A percentile compares a stretch with the other conserved stretches of the same genome.
phyloP scores from a whole-genome alignment of 257 asterid species.

The Forsythia suspensa region DNA sequence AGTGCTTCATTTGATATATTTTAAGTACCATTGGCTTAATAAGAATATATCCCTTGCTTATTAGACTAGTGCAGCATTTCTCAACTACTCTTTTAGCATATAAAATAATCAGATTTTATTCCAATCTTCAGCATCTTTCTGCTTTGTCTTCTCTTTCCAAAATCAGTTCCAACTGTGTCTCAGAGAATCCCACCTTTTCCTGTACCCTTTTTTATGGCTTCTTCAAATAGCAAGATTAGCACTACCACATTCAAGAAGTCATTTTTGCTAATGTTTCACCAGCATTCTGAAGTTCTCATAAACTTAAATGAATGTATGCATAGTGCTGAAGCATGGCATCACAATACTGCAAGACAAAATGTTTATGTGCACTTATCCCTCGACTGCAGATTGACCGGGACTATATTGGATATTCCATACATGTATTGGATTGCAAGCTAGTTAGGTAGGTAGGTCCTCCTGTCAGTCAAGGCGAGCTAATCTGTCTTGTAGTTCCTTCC shows the following conservation, averaged over 20 bases:
- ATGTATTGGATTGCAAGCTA: background rate
- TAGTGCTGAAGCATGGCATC: background rate
- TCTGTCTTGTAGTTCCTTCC: too few relatives aligned
- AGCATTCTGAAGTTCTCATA: too few relatives aligned
- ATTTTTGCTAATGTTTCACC: background rate
- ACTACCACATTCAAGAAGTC: background rate
- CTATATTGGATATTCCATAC: background rate
- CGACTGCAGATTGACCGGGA: background rate
- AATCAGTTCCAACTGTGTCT: background rate
- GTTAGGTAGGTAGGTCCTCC: too few relatives aligned
- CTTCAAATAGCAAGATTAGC: background rate
- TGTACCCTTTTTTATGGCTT: background rate
- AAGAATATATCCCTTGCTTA: conserved; percentile 42
- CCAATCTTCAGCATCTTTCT: conserved; percentile 31
- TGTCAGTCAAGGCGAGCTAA: too few relatives aligned
- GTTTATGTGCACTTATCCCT: background rate
- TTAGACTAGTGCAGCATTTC: conserved; percentile 15
- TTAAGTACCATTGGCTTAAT: background rate
- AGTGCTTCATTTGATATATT: background rate
- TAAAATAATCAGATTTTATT: conserved; percentile 31
- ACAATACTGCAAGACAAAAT: background rate
- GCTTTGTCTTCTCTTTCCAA: conserved; percentile 12
- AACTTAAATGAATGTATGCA: background rate
- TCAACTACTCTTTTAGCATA: background rate
- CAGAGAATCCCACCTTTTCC: background rate